A percentile compares a stretch with the other conserved stretches of the same genome.
Conservation (phyloP, 2,329 filamentous ascomycete genomes). For the Aulographum hederae region DNA sequence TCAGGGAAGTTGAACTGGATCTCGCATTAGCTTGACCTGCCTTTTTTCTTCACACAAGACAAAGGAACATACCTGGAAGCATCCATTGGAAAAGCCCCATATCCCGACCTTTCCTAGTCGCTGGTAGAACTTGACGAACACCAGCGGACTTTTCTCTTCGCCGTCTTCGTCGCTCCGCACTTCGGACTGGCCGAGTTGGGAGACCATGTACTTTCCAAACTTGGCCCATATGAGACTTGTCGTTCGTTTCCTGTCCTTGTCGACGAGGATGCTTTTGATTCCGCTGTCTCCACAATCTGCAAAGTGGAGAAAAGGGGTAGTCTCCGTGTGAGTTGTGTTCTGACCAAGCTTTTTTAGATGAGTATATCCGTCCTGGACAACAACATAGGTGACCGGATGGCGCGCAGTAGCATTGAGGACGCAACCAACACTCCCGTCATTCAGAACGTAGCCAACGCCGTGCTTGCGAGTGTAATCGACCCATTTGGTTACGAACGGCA, state of each 20-base stretch:
- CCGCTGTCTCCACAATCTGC: conserved; percentile 51
- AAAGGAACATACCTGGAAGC: conserved; percentile 42
- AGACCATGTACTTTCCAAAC: conserved; percentile 52
- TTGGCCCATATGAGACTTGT: conserved; percentile 44
- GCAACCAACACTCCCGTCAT: conserved; percentile 64
- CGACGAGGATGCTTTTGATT: conserved; percentile 43
- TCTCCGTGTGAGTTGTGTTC: conserved; percentile 23
- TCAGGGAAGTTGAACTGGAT: conserved; percentile 68
- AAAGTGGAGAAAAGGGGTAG: conserved; percentile 46
- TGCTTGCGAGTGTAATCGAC: conserved; percentile 82
- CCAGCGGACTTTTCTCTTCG: conserved; percentile 22
- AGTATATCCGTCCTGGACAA: conserved; percentile 52
- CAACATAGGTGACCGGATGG: conserved; percentile 48
- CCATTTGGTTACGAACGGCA: conserved; percentile 52
- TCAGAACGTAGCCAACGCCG: conserved; percentile 66
- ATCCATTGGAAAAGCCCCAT: conserved; percentile 66
- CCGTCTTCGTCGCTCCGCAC: conserved; percentile 24
- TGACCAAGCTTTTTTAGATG: conserved; percentile 53
- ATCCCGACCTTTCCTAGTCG: conserved; percentile 64
- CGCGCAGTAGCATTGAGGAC: conserved; percentile 27
- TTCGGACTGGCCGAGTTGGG: conserved; percentile 20
- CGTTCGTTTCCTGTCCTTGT: conserved; percentile 38
- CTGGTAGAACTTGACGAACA: conserved; percentile 63
- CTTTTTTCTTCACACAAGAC: conserved; percentile 1
- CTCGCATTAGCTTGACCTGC: conserved; percentile 9